These are phyloP conservation scores for Penicillium sp. DNA, from an alignment of 2,329 filamentous ascomycete species.

Conservation along the genomic window DNA sequence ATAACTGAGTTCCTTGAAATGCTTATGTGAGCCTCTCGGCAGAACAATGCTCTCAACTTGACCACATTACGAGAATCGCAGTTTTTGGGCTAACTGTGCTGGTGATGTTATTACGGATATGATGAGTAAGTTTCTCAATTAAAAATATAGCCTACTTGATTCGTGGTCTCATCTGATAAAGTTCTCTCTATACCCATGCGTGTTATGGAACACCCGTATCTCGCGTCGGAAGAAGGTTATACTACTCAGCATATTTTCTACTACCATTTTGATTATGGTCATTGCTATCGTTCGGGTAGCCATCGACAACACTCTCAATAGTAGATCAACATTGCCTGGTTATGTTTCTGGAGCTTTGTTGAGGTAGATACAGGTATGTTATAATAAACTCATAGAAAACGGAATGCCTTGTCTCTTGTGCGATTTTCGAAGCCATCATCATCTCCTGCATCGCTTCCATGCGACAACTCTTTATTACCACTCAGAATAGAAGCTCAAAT, in stretches of 20 bases:
- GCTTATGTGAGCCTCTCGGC: neutral
- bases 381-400: neutral
- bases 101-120: conserved; percentile 28
- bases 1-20: neutral
- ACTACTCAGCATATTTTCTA: conserved; percentile 26
- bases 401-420: no score
- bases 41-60: conserved; percentile 21
- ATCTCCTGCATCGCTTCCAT: conserved; percentile 27
- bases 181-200: conserved; percentile 27
- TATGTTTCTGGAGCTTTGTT: conserved; percentile 30
- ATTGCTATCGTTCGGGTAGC: conserved; percentile 26
- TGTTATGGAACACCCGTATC: conserved; percentile 25
- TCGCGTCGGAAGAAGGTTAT: conserved; percentile 23
- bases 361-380: conserved; percentile 25
- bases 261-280: conserved; percentile 25
- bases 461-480: conserved; percentile 24
- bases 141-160: neutral
- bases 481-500: conserved; percentile 10
- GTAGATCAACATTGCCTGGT: conserved; percentile 26
- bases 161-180: neutral
- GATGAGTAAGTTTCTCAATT: conserved; percentile 21
- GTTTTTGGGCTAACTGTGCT: conserved; percentile 23
- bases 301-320: conserved; percentile 18
- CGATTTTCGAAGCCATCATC: conserved; percentile 18
- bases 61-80: conserved; percentile 27